A percentile compares a stretch with the other conserved stretches of the same genome.
phyloP scores from a whole-genome alignment of 441 rosid genomes.

The Manihot esculenta region DNA sequence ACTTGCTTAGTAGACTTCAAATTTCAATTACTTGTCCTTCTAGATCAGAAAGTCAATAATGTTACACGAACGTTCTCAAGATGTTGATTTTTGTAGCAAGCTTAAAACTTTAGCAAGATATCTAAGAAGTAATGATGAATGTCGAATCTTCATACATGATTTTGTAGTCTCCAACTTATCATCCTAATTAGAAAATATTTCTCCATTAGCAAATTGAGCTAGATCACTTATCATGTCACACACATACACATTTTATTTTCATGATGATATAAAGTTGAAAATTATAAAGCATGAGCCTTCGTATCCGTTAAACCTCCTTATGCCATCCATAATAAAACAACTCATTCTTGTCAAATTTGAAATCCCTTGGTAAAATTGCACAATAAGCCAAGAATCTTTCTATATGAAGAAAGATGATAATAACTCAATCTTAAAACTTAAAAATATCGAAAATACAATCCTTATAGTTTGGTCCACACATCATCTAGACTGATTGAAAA shows the following conservation, averaged over 20 bases:
- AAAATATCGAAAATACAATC: background rate
- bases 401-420: background rate
- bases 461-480: too few species aligned
- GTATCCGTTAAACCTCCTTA: background rate
- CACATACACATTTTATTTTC: background rate
- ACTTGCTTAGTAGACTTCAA: too few species aligned
- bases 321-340: background rate
- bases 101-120: background rate
- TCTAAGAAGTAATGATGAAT: background rate
- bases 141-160: background rate
- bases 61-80: background rate
- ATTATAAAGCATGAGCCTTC: background rate
- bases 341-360: background rate
- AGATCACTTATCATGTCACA: constrained; percentile 2
- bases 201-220: background rate
- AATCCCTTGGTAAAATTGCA: background rate
- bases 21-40: too few species aligned
- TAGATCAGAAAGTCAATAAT: too few species aligned
- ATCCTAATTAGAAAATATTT: background rate
- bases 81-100: background rate
- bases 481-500: too few species aligned
- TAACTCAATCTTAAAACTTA: background rate
- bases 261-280: background rate
- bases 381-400: background rate
- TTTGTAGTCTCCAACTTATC: background rate